Evolutionary conservation across 148 eudicot genomes (phyloP), one percentile per base, ranked within the genome.

Genomic region (Hydrangea macrophylla): DNA sequence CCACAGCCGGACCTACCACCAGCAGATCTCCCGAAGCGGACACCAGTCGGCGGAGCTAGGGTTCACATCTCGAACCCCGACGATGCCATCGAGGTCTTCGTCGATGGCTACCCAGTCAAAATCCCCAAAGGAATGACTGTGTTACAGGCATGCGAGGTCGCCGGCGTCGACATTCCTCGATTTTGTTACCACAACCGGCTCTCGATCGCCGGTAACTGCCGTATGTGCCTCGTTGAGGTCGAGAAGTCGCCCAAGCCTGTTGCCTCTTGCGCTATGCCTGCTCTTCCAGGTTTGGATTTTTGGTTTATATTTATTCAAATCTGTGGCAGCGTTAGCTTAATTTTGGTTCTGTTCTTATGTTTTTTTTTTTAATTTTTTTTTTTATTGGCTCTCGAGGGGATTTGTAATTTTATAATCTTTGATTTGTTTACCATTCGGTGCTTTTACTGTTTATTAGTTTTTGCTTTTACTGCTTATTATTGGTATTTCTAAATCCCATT

Each of bases 201-300:
- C 0, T 91, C 99, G 2, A 89, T 95, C 36, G 99, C 99, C 3
- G 97, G 99, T 0, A 95, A 95, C 64, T 95, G 97, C 58, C 87
- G 99, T 24, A 95, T 91, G 99, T 95, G 99, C 26, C 80, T 95
- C 18, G 99, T 95, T 15, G 99, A 91, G 79, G 97, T 95, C 25
- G 99, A 95, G 85, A 95, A 95, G 73, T 85, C 92, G 1, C 99
- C 99, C 26, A 95, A 95, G 73, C 99, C 99, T 20, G 99, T 95
- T 5, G 99, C 99, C 48, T 91, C 99, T 17, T 94, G 99, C 64
- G 97, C 99, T 33, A 95, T 95, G 96, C 99, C 96, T 6, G 97
- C 99, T 63, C 90, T 91, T 53, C 99, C 99, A 17, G 99, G 99
- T 95, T 62, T 28, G 1, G 15, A 57, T 18, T 42, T 35, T 8